Conservation (phyloP, 2,329 filamentous ascomycete species). For the Pseudogymnoascus sp. region DNA sequence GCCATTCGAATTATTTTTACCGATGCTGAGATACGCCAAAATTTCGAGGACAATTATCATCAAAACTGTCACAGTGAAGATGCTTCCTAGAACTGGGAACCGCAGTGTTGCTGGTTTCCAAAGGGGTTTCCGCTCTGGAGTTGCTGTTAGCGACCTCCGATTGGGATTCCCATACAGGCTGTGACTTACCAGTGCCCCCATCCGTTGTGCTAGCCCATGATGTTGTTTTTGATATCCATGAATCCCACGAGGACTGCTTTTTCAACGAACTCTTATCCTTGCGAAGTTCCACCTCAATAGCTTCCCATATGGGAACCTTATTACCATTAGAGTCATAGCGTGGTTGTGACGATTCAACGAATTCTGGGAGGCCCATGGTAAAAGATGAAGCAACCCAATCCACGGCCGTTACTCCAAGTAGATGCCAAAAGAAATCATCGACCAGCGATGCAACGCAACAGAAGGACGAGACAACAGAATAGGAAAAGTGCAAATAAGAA, state of each 20-base stretch:
- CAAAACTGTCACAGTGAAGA: constrained; percentile 31
- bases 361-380: not conserved
- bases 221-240: constrained; percentile 1
- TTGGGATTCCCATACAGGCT: not conserved
- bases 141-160: not conserved
- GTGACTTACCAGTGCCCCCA: not conserved
- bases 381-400: not conserved
- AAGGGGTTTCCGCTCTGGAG: not conserved
- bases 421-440: not conserved
- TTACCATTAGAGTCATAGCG: not conserved
- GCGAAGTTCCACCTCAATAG: not conserved
- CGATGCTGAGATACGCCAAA: constrained; percentile 27
- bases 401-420: not conserved
- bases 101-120: constrained; percentile 34
- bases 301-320: constrained; percentile 2
- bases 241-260: not conserved
- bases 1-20: constrained; percentile 13
- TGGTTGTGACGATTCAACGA: not conserved
- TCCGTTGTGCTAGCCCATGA: not conserved
- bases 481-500: not conserved
- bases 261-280: not conserved
- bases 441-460: not conserved
- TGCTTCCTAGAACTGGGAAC: constrained; percentile 29
- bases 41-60: constrained; percentile 38
- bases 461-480: not conserved